Conservation (phyloP, 2,329 filamentous ascomycete species). For the Fusarium paranaense region DNA sequence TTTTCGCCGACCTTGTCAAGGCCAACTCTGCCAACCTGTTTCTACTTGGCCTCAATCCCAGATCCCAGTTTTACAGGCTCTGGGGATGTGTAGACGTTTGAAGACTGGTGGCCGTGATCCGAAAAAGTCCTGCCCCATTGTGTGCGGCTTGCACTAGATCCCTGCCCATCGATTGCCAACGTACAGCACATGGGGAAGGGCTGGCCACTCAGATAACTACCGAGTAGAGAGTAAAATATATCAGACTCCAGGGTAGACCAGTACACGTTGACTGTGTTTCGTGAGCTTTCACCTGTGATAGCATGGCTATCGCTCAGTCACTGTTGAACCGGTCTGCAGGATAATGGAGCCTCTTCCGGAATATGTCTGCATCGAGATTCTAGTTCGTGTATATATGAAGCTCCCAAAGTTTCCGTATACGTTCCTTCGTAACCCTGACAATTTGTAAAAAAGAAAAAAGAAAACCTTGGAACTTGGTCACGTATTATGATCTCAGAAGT, state of each 20-base stretch:
- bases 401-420: background rate
- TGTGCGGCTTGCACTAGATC: background rate
- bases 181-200: background rate
- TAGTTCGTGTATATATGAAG: background rate
- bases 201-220: background rate
- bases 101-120: background rate
- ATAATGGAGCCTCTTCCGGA: background rate
- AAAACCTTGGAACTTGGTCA: background rate
- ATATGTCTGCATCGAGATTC: background rate
- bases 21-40: background rate
- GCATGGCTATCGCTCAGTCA: fast-evolving
- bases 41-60: background rate
- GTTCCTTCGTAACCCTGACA: background rate
- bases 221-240: background rate
- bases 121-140: background rate
- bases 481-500: background rate
- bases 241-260: background rate
- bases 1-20: background rate
- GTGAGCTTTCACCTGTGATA: fast-evolving
- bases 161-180: background rate
- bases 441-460: too few relatives aligned
- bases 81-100: background rate
- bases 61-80: background rate
- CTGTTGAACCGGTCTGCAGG: background rate
- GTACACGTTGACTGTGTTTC: background rate